A percentile compares a stretch with the other conserved stretches of the same genome.
Evolutionary conservation across 2,329 filamentous ascomycete species (phyloP).

Genomic region (Taxawa tesnikishii): DNA sequence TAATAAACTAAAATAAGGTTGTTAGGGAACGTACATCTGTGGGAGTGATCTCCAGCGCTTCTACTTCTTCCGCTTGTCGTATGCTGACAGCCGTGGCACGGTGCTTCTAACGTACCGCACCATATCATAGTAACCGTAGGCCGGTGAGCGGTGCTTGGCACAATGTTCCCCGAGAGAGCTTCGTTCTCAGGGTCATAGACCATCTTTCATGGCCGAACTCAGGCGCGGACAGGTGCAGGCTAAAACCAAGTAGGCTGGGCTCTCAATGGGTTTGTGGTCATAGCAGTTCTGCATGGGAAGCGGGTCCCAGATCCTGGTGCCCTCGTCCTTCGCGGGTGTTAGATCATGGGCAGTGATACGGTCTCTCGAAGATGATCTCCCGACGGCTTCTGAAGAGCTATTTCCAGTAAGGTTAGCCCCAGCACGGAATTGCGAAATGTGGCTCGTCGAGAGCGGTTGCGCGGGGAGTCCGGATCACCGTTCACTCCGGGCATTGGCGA

Average conservation of each 20-base stretch:
- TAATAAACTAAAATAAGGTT: not conserved
- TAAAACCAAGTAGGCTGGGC: not conserved
- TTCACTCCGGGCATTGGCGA: not conserved
- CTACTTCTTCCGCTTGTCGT: not conserved
- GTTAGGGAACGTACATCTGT: not conserved
- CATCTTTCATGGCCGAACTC: not conserved
- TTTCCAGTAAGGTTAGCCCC: not conserved
- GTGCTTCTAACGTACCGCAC: not conserved
- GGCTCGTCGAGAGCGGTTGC: not conserved
- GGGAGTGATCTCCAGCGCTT: not conserved
- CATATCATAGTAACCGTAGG: not conserved
- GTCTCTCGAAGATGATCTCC: not conserved
- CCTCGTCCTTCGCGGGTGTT: not conserved
- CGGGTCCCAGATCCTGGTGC: not conserved
- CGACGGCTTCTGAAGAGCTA: not conserved
- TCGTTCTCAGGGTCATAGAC: not conserved
- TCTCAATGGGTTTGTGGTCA: not conserved
- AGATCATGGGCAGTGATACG: not conserved
- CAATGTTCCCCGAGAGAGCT: not conserved
- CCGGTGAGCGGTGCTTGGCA: not conserved
- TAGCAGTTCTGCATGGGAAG: not conserved
- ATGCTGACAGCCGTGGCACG: not conserved
- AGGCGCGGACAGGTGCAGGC: not conserved
- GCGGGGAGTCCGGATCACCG: not conserved
- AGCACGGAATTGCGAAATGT: not conserved